A percentile compares a stretch with the other conserved stretches of the same genome.
phyloP scores from a whole-genome alignment of 108 stramenopile species.

The Schizochytrium sp. region DNA sequence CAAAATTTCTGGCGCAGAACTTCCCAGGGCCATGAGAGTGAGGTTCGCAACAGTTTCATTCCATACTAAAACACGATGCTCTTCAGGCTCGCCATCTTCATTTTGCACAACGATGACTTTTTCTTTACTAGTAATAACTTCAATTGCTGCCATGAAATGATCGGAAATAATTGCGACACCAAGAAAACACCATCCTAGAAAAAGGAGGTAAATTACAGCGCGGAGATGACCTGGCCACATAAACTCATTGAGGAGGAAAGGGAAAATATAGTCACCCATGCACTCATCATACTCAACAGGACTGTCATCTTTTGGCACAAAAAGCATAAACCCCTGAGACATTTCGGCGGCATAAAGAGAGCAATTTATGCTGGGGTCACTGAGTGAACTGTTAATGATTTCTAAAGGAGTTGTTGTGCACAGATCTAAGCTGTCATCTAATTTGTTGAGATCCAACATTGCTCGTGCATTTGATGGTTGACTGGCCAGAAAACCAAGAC shows the following conservation, averaged over 20 bases:
- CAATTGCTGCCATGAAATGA: conserved; percentile 69
- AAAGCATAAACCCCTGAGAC: background rate
- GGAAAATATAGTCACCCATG: conserved; percentile 13
- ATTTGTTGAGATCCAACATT: too few relatives aligned
- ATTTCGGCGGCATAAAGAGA: background rate
- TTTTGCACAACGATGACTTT: conserved; percentile 44
- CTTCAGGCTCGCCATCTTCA: conserved; percentile 16
- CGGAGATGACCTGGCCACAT: conserved; percentile 41
- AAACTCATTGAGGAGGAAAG: conserved; percentile 35
- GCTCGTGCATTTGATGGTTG: too few relatives aligned
- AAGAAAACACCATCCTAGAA: conserved; percentile 63
- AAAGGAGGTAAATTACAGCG: conserved; percentile 60
- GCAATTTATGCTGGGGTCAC: background rate
- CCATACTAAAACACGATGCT: conserved; percentile 65
- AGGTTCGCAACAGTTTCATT: conserved; percentile 71
- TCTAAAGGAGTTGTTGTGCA: too few relatives aligned
- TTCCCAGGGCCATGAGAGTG: conserved; percentile 72
- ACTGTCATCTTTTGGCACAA: background rate
- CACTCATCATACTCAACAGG: background rate
- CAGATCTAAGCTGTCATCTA: too few relatives aligned
- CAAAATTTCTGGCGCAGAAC: conserved; percentile 71
- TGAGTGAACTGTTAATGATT: too few relatives aligned
- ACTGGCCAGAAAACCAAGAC: too few relatives aligned
- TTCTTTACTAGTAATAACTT: conserved; percentile 64
- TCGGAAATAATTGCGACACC: conserved; percentile 65